Percentiles rank a stretch among this genome's conserved stretches.
Evolutionary conservation across 2,329 filamentous ascomycete species (phyloP).

Genomic region (Myrmaecium sp.): DNA sequence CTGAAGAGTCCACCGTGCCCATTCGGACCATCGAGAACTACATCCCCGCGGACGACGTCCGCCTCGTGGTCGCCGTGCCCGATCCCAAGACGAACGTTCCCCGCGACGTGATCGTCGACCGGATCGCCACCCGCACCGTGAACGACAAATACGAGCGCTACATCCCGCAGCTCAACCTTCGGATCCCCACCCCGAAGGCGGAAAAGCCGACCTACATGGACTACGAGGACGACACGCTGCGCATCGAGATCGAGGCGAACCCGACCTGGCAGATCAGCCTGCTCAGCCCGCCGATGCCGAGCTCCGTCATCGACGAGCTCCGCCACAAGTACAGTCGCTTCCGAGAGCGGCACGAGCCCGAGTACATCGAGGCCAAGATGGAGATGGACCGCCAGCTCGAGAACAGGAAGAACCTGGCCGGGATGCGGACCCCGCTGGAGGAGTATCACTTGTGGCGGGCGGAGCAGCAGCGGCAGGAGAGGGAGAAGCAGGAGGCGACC

Average conservation of each 20-base stretch:
- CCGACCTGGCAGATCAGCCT: slow-evolving; percentile 72
- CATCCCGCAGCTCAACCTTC: slow-evolving; percentile 16
- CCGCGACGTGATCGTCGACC: slow-evolving; percentile 38
- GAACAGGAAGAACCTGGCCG: slow-evolving; percentile 24
- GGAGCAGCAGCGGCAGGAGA: slow-evolving; percentile 5
- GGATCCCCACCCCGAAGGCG: slow-evolving; percentile 3
- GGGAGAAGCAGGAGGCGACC: slow-evolving; percentile 19
- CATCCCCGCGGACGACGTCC: slow-evolving; percentile 54
- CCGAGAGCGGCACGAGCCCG: slow-evolving; percentile 61
- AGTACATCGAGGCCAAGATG: slow-evolving; percentile 51
- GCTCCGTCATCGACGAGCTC: slow-evolving; percentile 66
- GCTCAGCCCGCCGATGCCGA: slow-evolving; percentile 60
- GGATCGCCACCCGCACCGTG: slow-evolving; percentile 14
- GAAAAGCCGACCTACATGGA: slow-evolving; percentile 32
- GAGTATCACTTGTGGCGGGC: slow-evolving; percentile 20
- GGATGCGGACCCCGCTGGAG: slow-evolving; percentile 30
- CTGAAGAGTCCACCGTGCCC: slow-evolving; percentile 22
- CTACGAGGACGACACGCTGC: slow-evolving; percentile 51
- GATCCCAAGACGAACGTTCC: slow-evolving; percentile 46
- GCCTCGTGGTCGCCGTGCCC: slow-evolving; percentile 62
- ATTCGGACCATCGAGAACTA: slow-evolving; percentile 35
- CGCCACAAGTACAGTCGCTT: slow-evolving; percentile 68
- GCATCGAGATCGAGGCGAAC: slow-evolving; percentile 54
- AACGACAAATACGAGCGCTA: slow-evolving; percentile 17
- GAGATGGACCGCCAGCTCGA: slow-evolving; percentile 35